These are phyloP conservation scores for Melaleuca alternifolia DNA, from an alignment of 345 rosid species.

Conservation along the genomic window DNA sequence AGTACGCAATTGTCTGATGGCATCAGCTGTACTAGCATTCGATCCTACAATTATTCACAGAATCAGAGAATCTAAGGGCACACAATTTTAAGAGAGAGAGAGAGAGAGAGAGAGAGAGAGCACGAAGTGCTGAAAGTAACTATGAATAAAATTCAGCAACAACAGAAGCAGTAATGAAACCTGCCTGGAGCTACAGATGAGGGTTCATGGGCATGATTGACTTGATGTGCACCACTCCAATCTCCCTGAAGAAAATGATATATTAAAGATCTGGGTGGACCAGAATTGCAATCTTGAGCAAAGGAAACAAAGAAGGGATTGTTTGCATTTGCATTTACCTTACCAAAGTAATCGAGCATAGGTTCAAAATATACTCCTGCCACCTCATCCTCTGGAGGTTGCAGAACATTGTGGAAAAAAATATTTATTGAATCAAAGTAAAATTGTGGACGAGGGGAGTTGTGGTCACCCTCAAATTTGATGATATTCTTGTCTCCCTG, in stretches of 20 bases:
- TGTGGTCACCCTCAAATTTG: conserved; percentile 98
- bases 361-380: conserved; percentile 47
- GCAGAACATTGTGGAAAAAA: conserved; percentile 92
- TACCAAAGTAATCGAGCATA: conserved; percentile 56
- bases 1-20: conserved; percentile 56
- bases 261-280: neutral
- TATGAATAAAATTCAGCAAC: neutral
- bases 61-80: neutral
- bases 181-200: conserved; percentile 37
- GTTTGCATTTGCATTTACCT: conserved; percentile 41
- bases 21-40: conserved; percentile 37
- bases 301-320: neutral
- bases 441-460: conserved; percentile 91
- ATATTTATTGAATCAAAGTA: conserved; percentile 94
- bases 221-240: conserved; percentile 45
- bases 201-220: conserved; percentile 35
- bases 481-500: conserved; percentile 99
- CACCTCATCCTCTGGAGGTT: conserved; percentile 78
- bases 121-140: neutral
- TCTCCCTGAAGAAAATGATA: conserved; percentile 42
- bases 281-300: neutral
- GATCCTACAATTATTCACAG: conserved; percentile 24
- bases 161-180: neutral
- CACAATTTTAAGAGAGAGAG: neutral
- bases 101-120: neutral